These are phyloP conservation scores for Kodamaea sp. DNA, from an alignment of 1,139 yeast species.

Conservation along the genomic window DNA sequence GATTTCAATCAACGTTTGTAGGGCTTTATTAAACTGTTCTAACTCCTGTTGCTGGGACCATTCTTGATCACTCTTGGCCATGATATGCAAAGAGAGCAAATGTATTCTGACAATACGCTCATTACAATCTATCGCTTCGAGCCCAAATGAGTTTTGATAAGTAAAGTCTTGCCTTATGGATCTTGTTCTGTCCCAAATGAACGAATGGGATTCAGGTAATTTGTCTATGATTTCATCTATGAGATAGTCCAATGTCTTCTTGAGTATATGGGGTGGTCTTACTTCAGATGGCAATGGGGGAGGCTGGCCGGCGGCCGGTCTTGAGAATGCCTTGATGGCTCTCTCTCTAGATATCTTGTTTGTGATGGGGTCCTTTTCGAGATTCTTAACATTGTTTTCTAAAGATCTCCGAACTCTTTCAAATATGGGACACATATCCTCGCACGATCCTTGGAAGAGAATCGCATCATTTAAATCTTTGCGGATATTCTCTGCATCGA, in stretches of 20 bases:
- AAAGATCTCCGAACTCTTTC: slow-evolving; percentile 87
- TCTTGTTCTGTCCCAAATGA: slow-evolving; percentile 98
- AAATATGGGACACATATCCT: slow-evolving; percentile 92
- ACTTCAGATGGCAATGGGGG: slow-evolving; percentile 98
- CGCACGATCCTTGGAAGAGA: slow-evolving; percentile 81
- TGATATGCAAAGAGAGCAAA: slow-evolving; percentile 74
- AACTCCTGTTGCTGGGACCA: slow-evolving; percentile 94
- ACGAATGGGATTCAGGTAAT: slow-evolving; percentile 84
- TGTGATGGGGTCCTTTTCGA: slow-evolving; percentile 69
- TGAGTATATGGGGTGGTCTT: slow-evolving; percentile 81
- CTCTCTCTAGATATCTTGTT: slow-evolving; percentile 61
- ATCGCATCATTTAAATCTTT: slow-evolving; percentile 87
- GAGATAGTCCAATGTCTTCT: slow-evolving; percentile 66
- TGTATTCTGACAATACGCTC: slow-evolving; percentile 92
- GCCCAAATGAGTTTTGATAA: slow-evolving; percentile 90
- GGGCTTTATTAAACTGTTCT: slow-evolving; percentile 89
- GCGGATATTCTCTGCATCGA: slow-evolving; percentile 83
- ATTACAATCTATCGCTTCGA: slow-evolving; percentile 91
- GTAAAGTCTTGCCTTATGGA: slow-evolving; percentile 97
- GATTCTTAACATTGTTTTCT: slow-evolving; percentile 80
- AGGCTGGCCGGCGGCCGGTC: slow-evolving; percentile 99
- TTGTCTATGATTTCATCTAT: slow-evolving; percentile 61
- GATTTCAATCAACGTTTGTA: slow-evolving; percentile 86
- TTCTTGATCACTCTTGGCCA: slow-evolving; percentile 79
- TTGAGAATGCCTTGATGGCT: slow-evolving; percentile 90